Evolutionary conservation across 805 yeast species (phyloP), one percentile per base, ranked within the genome.

Genomic region (Komagataella ulmi): DNA sequence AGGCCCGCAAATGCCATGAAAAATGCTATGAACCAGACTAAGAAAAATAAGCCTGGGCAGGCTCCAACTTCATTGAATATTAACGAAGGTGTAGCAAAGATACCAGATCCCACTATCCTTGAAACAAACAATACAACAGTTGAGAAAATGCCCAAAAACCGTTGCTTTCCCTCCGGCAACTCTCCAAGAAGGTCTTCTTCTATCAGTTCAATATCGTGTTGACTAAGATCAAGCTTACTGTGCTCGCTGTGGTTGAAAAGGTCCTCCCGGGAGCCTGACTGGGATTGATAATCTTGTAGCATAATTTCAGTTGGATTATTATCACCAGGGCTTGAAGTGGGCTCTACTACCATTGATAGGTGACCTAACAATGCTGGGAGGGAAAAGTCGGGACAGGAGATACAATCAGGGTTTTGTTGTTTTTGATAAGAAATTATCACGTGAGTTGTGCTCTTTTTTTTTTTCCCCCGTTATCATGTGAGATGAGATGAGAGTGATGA

Each of bases 31-130:
- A 72, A 30, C 93, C 93, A 85, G 1, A 85, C 75, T 0, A 69
- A 53, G 48, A 83, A 74, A 61, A 83, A 85, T 40, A 83, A 58
- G 18, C 72, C 65, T 1, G 82, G 78, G 7, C 85, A 81, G 12
- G 87, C 82, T 23, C 90, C 90, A 57, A 80, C 77, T 56, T 82
- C 84, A 47, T 73, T 74, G 58, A 77, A 82, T 30, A 85, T 77
- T 23, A 82, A 76, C 17, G 85, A 75, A 0, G 90, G 83, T 1
- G 82, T 77, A 6, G 89, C 83, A 67, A 85, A 82, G 7, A 85
- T 84, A 0, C 93, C 93, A 0, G 89, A 81, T 0, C 95, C 93
- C 10, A 85, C 68, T 46, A 85, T 85, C 54, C 90, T 68, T 14
- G 87, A 79, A 6, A 85, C 72, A 57, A 83, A 81, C 53, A 83